Base-by-base conservation (phyloP, 352 stramenopile genomes). In the Phytophthora fragariae region DNA sequence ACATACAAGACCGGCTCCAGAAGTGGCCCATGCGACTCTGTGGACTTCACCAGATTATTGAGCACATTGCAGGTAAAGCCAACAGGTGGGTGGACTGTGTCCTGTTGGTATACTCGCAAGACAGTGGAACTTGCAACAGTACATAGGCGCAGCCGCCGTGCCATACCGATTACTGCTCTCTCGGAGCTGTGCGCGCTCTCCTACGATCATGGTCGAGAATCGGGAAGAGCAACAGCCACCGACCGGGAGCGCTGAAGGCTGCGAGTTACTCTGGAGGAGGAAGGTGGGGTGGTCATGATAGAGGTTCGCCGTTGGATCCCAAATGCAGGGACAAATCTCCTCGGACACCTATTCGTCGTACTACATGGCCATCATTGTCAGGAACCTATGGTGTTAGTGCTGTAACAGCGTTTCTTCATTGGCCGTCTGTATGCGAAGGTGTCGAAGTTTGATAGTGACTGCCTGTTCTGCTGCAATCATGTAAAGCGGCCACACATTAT, bases 401-500 rank as follows among this genome's bases (percentile, higher is more conserved):
- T 61, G 15, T 31, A 71, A 14, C 10, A 68, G 3, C 61, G 14
- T 8, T 68, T 68, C 21, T 55, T 4, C 1, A 68, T 68, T 29
- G 37, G 15, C 1, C 19, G 19, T 44, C 1, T 68, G 6, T 5
- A 12, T 33, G 52, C 47, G 0, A 62, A 62, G 14, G 37, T 39
- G 24, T 14, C 15, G 14, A 62, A 39, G 21, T 69, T 62, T 17
- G 21, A 50, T 7, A 21, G 37, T 12, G 37, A 39, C 1, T 73
- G 57, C 9, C n/a, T 73, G 24, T 19, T 73, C 0, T 73, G 66
- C 0, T 73, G 66, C 27, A 73, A 66, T 21, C 54, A 75, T 37
- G 19, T 70, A 0, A 75, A 75, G 17, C 55, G 55, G 0, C 54
- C 57, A 3, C 33, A 41, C 3, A 12, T 63, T 0, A 60, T 75